Percentiles rank a stretch among this genome's conserved stretches.
These are phyloP conservation scores for Phytopythium mirpurense DNA, from an alignment of 352 stramenopile species.

Conservation along the genomic window DNA sequence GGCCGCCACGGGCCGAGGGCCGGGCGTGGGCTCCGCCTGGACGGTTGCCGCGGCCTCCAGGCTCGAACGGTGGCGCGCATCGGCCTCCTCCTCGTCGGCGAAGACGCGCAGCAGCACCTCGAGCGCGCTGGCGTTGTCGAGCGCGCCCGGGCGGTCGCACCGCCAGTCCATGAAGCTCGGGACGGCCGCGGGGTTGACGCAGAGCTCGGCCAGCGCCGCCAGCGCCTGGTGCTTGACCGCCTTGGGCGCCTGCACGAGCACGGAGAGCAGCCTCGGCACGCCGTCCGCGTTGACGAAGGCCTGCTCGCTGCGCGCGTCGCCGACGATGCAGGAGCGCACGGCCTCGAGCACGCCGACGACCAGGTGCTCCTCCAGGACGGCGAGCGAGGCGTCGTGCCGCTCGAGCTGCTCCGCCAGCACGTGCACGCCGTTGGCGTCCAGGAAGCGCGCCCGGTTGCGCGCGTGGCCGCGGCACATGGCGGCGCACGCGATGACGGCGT, in stretches of 20 bases:
- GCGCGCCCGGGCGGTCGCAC: slow-evolving; percentile 35
- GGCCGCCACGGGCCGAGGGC: slow-evolving; percentile 13
- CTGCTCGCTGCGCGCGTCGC: slow-evolving; percentile 42
- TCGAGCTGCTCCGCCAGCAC: slow-evolving; percentile 35
- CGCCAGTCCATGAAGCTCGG: slow-evolving; percentile 61
- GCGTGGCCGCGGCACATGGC: slow-evolving; percentile 51
- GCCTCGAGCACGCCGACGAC: slow-evolving; percentile 60
- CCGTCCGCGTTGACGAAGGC: slow-evolving; percentile 57
- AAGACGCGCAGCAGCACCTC: slow-evolving; percentile 71
- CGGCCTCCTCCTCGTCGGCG: slow-evolving; percentile 44
- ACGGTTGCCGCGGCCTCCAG: neutral
- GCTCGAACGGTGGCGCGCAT: slow-evolving; percentile 9
- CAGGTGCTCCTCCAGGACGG: slow-evolving; percentile 64
- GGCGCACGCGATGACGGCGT: slow-evolving; percentile 51
- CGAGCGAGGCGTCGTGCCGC: slow-evolving; percentile 39
- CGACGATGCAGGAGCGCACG: slow-evolving; percentile 57
- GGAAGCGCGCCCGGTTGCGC: slow-evolving; percentile 46
- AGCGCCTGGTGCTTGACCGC: slow-evolving; percentile 57
- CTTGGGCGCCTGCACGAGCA: slow-evolving; percentile 46
- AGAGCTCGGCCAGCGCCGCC: slow-evolving; percentile 60
- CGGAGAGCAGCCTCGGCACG: slow-evolving; percentile 49
- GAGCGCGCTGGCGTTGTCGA: slow-evolving; percentile 46
- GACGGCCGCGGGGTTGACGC: slow-evolving; percentile 62
- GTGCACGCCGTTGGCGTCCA: slow-evolving; percentile 36
- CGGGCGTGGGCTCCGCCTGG: neutral